Base-by-base conservation (phyloP, 306 rosid species). In the Rosa lucieae region DNA sequence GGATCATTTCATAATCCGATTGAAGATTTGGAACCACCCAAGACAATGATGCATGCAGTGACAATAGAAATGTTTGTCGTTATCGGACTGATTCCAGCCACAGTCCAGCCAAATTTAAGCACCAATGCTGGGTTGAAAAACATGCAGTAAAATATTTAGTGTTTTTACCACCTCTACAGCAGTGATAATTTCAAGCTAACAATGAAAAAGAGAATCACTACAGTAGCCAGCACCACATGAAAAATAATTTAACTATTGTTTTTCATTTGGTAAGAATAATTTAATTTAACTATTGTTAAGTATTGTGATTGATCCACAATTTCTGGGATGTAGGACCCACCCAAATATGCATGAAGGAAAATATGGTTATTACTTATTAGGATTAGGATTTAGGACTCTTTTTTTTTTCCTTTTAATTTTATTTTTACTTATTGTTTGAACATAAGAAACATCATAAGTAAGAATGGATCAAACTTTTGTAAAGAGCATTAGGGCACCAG, bases 51-150 rank as follows among this genome's bases (percentile, higher is more conserved):
- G 56, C 43, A 37, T 74, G 67, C 68, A 58, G 26, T 40, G 67
- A 39, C 53, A 75, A 10, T 15, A 7, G 26, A 26, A 56, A 52
- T 40, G 40, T 35, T 10, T 75, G 43, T 15, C 46, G 14, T 26
- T 3, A 26, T 43, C 44, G 0, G 78, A 74, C 26, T 21, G 12
- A 26, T 21, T 75, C 56, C 70, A 61, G 70, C 44, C 78, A 26
- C 29, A 23, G 18, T 75, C 78, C 70, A 61, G 78, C 43, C 70
- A 75, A 40, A 58, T 74, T 42, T 65, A 26, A 58, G 70, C 43
- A 74, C 78, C 39, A 58, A 26, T 29, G 67, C 44, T 43, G 69
- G 23, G 47, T 37, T 13, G 10, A n/a, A n/a, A 53, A 73, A 73
- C 49, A 37, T 3, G 10, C 8, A 47, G 67, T n/a, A n/a, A 44